Percentiles rank a stretch among this genome's conserved stretches.
Conservation (phyloP, 805 yeast genomes). For the Saccharomycopsis javanensis region DNA sequence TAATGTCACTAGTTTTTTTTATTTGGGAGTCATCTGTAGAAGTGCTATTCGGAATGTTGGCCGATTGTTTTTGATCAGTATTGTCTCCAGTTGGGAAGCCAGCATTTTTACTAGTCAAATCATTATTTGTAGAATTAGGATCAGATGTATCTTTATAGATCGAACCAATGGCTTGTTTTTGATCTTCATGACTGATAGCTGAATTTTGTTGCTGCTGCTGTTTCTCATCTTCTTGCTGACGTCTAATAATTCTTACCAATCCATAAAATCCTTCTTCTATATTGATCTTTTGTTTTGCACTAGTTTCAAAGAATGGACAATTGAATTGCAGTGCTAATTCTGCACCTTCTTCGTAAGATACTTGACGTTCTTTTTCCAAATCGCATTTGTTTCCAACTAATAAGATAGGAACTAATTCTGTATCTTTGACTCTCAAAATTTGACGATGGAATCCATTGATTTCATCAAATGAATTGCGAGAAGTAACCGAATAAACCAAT, state of each 20-base stretch:
- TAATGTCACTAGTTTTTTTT: background rate
- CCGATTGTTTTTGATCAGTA: background rate
- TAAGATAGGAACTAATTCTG: slow-evolving; percentile 74
- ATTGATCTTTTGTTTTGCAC: slow-evolving; percentile 84
- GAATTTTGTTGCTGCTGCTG: slow-evolving; percentile 12
- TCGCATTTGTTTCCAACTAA: slow-evolving; percentile 89
- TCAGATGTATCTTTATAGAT: background rate
- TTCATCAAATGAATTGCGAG: slow-evolving; percentile 67
- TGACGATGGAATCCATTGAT: slow-evolving; percentile 75
- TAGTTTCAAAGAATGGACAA: slow-evolving; percentile 79
- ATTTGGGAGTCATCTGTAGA: background rate
- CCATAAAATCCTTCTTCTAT: slow-evolving; percentile 79
- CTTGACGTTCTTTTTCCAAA: slow-evolving; percentile 66
- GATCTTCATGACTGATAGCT: background rate
- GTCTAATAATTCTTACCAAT: slow-evolving; percentile 46
- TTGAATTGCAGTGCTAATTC: slow-evolving; percentile 53
- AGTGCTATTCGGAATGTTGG: background rate
- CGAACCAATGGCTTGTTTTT: slow-evolving; percentile 5
- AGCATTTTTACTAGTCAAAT: background rate
- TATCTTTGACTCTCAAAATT: slow-evolving; percentile 73
- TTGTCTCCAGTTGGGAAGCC: background rate
- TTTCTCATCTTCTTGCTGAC: slow-evolving; percentile 18
- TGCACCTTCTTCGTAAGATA: slow-evolving; percentile 54
- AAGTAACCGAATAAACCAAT: slow-evolving; percentile 77
- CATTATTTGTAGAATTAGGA: background rate